Evolutionary conservation across 1,284 basidiomycete genomes (phyloP).

Genomic region (Baeospora myosura): DNA sequence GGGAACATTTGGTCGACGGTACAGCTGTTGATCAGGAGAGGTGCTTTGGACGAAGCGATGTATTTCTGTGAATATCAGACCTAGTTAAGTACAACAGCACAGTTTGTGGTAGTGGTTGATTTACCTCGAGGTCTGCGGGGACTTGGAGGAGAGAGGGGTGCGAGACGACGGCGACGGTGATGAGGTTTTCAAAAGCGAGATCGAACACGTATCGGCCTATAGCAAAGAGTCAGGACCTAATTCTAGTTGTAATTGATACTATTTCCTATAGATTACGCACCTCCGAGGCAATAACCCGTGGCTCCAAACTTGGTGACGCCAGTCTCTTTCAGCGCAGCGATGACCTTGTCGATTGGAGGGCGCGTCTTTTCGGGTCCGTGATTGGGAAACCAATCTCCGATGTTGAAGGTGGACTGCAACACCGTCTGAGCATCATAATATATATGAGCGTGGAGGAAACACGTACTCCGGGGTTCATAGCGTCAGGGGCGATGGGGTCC

Average conservation of each 20-base stretch:
- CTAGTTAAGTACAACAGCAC: background rate
- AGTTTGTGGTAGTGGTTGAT: background rate
- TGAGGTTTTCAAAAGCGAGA: conserved; percentile 54
- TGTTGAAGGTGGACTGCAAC: conserved; percentile 28
- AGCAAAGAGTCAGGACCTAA: conserved; percentile 1
- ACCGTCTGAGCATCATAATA: background rate
- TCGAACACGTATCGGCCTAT: conserved; percentile 56
- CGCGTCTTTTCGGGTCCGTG: conserved; percentile 43
- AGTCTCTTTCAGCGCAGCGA: conserved; percentile 45
- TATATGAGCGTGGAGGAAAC: conserved; percentile 6
- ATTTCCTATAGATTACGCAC: conserved; percentile 30
- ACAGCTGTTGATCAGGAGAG: conserved; percentile 60
- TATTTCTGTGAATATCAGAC: conserved; percentile 43
- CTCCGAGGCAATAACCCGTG: conserved; percentile 69
- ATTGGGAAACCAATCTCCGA: conserved; percentile 39
- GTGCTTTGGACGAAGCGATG: conserved; percentile 34
- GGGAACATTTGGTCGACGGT: conserved; percentile 47
- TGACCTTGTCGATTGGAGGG: conserved; percentile 49
- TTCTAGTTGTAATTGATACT: background rate
- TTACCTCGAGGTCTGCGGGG: conserved; percentile 38
- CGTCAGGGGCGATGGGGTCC: conserved; percentile 42
- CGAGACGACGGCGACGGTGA: conserved; percentile 45
- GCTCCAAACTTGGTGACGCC: conserved; percentile 56
- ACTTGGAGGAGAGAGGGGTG: conserved; percentile 67
- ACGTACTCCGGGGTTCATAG: conserved; percentile 29